Evolutionary conservation across 2,329 filamentous ascomycete species (phyloP).

Genomic region (Cadophora malorum): DNA sequence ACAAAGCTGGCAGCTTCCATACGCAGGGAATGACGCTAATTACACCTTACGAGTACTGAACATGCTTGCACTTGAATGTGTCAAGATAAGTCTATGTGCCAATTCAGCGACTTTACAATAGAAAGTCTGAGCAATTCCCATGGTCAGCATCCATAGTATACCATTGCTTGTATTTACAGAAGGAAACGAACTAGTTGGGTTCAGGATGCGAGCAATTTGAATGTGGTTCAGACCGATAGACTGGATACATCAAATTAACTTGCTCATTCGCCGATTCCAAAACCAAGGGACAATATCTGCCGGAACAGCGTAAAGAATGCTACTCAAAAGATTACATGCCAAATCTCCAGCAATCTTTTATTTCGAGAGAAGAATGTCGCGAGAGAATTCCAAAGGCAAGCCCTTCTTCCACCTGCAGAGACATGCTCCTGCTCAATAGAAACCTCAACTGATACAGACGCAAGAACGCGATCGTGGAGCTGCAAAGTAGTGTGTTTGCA

Average conservation of each 20-base stretch:
- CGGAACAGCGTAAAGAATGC: neutral
- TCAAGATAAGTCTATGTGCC: neutral
- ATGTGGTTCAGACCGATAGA: neutral
- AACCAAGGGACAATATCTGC: neutral
- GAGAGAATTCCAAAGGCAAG: neutral
- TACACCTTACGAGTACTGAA: neutral
- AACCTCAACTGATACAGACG: neutral
- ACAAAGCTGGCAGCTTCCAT: neutral
- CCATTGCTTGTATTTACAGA: too few relatives aligned
- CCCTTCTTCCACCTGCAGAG: neutral
- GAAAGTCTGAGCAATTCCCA: neutral
- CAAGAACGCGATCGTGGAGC: neutral
- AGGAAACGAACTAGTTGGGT: too few relatives aligned
- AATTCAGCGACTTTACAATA: neutral
- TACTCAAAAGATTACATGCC: neutral
- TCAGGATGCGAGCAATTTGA: neutral
- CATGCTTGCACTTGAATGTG: conserved; percentile 5
- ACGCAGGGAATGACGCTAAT: conserved; percentile 15
- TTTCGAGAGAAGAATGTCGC: neutral
- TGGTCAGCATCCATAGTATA: neutral
- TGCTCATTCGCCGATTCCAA: neutral
- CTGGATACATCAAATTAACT: neutral
- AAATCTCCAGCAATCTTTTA: neutral
- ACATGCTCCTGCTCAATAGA: neutral
- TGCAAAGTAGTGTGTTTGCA: neutral